These are phyloP conservation scores for Metschnikowia vanudenii DNA, from an alignment of 805 yeast species.

Conservation along the genomic window DNA sequence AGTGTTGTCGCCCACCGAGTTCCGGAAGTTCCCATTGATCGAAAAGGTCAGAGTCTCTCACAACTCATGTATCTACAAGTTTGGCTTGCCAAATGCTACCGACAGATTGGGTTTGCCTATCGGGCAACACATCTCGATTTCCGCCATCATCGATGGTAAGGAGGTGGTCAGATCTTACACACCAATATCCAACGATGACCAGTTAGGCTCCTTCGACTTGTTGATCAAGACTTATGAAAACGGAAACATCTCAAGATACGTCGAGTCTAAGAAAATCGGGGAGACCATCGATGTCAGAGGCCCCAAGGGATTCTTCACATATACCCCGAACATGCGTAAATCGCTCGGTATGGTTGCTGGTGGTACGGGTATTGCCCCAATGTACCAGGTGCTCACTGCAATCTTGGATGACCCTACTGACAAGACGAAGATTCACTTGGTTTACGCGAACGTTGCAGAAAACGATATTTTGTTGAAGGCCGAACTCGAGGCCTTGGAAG, in stretches of 20 bases:
- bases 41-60: constrained; percentile 73
- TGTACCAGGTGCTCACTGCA: constrained; percentile 88
- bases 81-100: constrained; percentile 71
- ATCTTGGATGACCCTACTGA: constrained; percentile 76
- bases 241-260: constrained; percentile 78
- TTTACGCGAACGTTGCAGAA: constrained; percentile 79
- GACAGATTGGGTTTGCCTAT: constrained; percentile 85
- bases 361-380: constrained; percentile 95
- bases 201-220: constrained; percentile 79
- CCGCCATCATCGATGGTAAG: constrained; percentile 73
- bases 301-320: constrained; percentile 86
- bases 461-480: constrained; percentile 77
- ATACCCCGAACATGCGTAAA: constrained; percentile 73
- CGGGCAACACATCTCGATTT: constrained; percentile 89
- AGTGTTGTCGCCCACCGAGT: constrained; percentile 63
- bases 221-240: constrained; percentile 81
- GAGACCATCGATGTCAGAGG: constrained; percentile 79
- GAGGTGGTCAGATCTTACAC: constrained; percentile 86
- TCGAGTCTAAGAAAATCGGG: constrained; percentile 73
- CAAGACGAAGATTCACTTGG: constrained; percentile 66
- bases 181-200: constrained; percentile 79
- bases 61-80: constrained; percentile 80
- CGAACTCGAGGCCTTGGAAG: constrained; percentile 69
- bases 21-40: constrained; percentile 76
- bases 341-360: constrained; percentile 91